These are phyloP conservation scores for Castanopsis chinensis DNA, from an alignment of 306 rosid genomes.

Conservation along the genomic window DNA sequence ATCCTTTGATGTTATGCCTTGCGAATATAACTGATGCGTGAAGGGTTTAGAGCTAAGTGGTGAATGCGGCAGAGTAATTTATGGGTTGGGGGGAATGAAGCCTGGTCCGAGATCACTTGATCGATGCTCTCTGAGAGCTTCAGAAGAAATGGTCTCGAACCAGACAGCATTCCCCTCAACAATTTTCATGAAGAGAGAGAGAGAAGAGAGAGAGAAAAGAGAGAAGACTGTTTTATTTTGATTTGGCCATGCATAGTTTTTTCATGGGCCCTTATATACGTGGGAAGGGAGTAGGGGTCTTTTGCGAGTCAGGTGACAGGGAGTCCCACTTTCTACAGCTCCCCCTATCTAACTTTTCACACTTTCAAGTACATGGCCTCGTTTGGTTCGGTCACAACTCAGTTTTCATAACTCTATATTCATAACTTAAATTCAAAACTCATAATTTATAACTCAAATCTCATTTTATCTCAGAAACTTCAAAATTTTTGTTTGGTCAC, in stretches of 20 bases:
- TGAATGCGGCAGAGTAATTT: background rate
- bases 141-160: conserved; percentile 68
- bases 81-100: conserved; percentile 94
- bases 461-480: too few relatives aligned
- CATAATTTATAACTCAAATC: too few relatives aligned
- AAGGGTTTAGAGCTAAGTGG: background rate
- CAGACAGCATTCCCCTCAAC: conserved; percentile 97
- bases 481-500: too few relatives aligned
- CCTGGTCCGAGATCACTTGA: conserved; percentile 95
- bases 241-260: conserved; percentile 72
- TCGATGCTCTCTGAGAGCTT: background rate
- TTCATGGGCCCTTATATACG: conserved; percentile 73
- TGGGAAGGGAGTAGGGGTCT: conserved; percentile 36
- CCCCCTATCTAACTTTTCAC: conserved; percentile 44
- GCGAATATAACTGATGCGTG: background rate
- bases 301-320: conserved; percentile 38
- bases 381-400: too few relatives aligned
- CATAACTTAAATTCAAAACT: too few relatives aligned
- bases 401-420: too few relatives aligned
- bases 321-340: conserved; percentile 49
- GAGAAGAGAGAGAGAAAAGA: conserved; percentile 22
- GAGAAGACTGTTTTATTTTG: conserved; percentile 34
- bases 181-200: conserved; percentile 22
- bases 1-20: background rate
- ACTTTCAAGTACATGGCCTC: conserved; percentile 19